These are phyloP conservation scores for Aspergillus sp. DNA, from an alignment of 2,329 filamentous ascomycete species.

Conservation along the genomic window DNA sequence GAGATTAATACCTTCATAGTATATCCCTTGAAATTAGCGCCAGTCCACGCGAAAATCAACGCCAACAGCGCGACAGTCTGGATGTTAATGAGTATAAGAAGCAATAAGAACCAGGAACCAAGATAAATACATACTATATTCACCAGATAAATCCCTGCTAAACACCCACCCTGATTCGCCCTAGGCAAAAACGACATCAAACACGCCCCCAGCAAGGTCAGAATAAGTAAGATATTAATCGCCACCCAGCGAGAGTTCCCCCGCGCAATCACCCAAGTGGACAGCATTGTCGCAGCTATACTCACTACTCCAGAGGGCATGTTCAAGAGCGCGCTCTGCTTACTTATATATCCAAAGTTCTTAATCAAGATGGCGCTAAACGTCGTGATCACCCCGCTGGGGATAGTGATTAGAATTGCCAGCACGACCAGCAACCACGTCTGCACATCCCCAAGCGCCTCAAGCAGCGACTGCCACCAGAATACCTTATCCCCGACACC, in stretches of 20 bases:
- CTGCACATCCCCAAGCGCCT: conserved; percentile 22
- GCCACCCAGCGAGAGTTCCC: conserved; percentile 41
- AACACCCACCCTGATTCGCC: conserved; percentile 40
- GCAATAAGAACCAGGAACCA: too few relatives aligned
- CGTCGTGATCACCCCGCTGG: conserved; percentile 47
- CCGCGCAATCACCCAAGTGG: conserved; percentile 40
- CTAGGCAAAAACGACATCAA: conserved; percentile 37
- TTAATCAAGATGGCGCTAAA: conserved; percentile 45
- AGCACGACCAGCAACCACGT: conserved; percentile 24
- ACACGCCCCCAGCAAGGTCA: conserved; percentile 45
- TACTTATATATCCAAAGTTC: conserved; percentile 45
- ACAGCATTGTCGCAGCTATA: conserved; percentile 39
- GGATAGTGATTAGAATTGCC: conserved; percentile 37
- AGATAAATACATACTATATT: conserved; percentile 19
- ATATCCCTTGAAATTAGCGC: conserved; percentile 49
- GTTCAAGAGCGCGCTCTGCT: conserved; percentile 45
- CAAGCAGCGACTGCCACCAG: conserved; percentile 20
- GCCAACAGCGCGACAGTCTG: conserved; percentile 42
- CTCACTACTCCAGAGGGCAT: conserved; percentile 46
- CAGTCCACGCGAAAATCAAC: conserved; percentile 45
- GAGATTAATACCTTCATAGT: conserved; percentile 32
- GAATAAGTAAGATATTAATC: conserved; percentile 45
- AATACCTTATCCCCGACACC: conserved; percentile 23
- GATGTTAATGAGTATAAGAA: too few relatives aligned
- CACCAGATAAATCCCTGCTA: conserved; percentile 45